Evolutionary conservation across 1,284 basidiomycete species (phyloP), one percentile per base, ranked within the genome.

Genomic region (Moesziomyces globuligerus): DNA sequence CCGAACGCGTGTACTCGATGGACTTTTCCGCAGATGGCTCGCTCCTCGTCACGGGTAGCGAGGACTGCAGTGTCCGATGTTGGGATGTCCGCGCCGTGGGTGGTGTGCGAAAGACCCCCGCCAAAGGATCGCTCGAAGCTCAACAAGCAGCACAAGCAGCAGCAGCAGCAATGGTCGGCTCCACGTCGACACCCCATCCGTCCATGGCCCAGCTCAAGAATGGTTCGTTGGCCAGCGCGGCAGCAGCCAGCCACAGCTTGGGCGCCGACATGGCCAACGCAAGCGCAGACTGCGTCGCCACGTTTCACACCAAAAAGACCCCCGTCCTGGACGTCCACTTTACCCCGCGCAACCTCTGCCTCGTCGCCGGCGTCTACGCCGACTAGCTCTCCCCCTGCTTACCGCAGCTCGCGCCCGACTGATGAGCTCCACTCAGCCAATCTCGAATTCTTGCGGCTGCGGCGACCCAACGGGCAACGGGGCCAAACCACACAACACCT

Each of bases 251-350:
- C 13, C 51, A 50, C 21, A 44, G 40, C 4, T 13, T 18, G 4
- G 51, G 47, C 24, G 44, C 45, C 3, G 67, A 70, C 40, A 25
- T 69, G 28, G 51, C 37, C 9, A 46, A 57, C 40, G 59, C 53
- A 1, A 74, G 70, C 32, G 86, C 87, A n/a, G 95, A 98, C 83
- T 86, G 97, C 44, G 84, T 98, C 2, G 87, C 91, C 1, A 95
- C 94, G 0, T 95, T 94, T 83, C 90, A 91, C 5, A 98, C 96
- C 23, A 98, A 98, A 85, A 88, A 93, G 58, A 98, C 96, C 36
- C 93, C 95, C 0, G 88, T 98, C 67, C 88, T 89, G 44, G 90
- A 94, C 78, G 90, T 95, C 11, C 92, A 96, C 74, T 95, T 98
- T 78, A 98, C 95, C 8, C 89, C 93, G 21, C 88, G 95, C 25